These are phyloP conservation scores for Phaffomyces antillensis DNA, from an alignment of 805 yeast genomes.

Conservation along the genomic window DNA sequence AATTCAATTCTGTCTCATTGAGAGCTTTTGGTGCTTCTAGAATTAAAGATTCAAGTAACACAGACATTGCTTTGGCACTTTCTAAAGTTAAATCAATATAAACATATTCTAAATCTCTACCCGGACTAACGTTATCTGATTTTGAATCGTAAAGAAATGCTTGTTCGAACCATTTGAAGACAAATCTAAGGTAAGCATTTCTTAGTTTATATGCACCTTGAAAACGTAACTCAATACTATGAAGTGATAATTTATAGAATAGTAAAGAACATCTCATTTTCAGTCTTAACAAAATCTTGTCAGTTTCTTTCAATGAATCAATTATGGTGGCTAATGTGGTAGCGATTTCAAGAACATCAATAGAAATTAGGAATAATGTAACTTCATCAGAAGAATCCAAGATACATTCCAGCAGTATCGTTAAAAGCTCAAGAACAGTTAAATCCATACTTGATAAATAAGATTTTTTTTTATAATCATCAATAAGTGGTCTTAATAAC, in stretches of 20 bases:
- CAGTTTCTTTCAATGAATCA: constrained; percentile 8
- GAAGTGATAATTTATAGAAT: constrained; percentile 28
- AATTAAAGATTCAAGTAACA: constrained; percentile 47
- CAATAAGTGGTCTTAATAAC: constrained; percentile 34
- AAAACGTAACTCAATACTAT: constrained; percentile 28
- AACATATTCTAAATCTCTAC: constrained; percentile 38
- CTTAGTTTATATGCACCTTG: constrained; percentile 41
- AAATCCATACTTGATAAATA: constrained; percentile 23
- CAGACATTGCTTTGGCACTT: constrained; percentile 50
- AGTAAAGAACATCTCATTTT: constrained; percentile 38
- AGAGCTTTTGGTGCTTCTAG: constrained; percentile 53
- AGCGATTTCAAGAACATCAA: constrained; percentile 24
- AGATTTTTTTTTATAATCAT: constrained; percentile 22
- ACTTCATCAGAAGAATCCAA: constrained; percentile 27
- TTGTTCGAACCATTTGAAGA: constrained; percentile 47
- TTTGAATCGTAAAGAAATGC: constrained; percentile 38
- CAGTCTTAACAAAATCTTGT: constrained; percentile 24
- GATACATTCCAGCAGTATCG: constrained; percentile 37
- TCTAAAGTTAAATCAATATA: constrained; percentile 59
- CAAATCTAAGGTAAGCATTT: constrained; percentile 39
- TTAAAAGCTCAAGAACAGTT: constrained; percentile 41
- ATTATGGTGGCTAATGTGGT: constrained; percentile 14
- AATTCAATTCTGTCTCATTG: constrained; percentile 43
- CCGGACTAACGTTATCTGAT: constrained; percentile 3
- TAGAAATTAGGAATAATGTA: constrained; percentile 27